These are phyloP conservation scores for Ambrosia artemisiifolia DNA, from an alignment of 129 eudicot species.

Conservation along the genomic window DNA sequence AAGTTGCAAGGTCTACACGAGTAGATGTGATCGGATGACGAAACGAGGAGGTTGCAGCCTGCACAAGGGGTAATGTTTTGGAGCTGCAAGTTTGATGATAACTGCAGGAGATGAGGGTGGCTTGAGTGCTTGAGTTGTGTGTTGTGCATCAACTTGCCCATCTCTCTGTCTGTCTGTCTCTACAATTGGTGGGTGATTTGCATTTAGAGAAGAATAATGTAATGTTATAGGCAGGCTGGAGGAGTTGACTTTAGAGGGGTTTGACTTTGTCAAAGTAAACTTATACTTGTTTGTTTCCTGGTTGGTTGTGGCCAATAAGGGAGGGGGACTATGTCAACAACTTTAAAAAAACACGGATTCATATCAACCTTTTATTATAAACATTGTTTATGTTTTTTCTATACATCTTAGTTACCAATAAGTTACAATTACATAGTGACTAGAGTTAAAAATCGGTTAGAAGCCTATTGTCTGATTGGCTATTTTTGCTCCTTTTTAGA, in stretches of 20 bases:
- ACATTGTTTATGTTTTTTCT: too few species aligned
- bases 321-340: neutral
- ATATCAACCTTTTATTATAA: neutral
- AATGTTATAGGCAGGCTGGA: conserved; percentile 17
- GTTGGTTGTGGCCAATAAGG: conserved; percentile 1
- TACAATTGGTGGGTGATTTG: neutral
- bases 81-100: conserved; percentile 15
- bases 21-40: conserved; percentile 27
- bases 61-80: conserved; percentile 26
- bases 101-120: conserved; percentile 50
- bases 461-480: too few species aligned
- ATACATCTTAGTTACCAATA: too few species aligned
- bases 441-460: too few species aligned
- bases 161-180: neutral
- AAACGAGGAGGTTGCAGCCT: conserved; percentile 39
- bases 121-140: conserved; percentile 48
- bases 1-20: conserved; percentile 53
- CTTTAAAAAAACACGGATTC: neutral
- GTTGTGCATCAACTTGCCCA: conserved; percentile 37
- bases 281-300: conserved; percentile 8
- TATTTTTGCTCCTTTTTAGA: too few species aligned
- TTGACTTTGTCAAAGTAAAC: conserved; percentile 24
- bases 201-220: neutral
- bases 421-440: too few species aligned
- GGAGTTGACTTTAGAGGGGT: conserved; percentile 17